phyloP scores from a whole-genome alignment of 306 rosid genomes.

The Cyclanthera cordifolia region DNA sequence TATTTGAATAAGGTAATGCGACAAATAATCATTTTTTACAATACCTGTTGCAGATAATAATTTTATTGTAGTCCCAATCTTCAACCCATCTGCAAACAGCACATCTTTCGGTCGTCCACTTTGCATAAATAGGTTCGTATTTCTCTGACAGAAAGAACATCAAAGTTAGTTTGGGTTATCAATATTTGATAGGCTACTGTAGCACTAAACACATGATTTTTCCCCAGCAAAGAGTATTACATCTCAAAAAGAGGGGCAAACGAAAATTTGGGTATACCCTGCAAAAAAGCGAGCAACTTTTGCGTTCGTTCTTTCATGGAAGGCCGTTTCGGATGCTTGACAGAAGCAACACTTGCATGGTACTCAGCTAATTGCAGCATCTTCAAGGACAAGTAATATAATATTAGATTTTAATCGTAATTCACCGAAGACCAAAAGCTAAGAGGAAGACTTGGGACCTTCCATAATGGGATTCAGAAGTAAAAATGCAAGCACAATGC shows the following conservation, averaged over 20 bases:
- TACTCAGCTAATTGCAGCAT: constrained; percentile 93
- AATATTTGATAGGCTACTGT: constrained; percentile 7
- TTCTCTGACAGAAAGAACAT: constrained; percentile 46
- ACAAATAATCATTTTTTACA: constrained; percentile 3
- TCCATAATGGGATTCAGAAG: background rate
- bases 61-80: constrained; percentile 98
- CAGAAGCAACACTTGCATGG: constrained; percentile 66
- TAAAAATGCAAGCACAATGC: background rate
- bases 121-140: constrained; percentile 83
- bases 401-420: constrained; percentile 12
- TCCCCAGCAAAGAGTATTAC: background rate
- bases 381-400: constrained; percentile 37
- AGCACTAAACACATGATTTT: background rate
- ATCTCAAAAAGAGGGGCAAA: constrained; percentile 11
- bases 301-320: constrained; percentile 80
- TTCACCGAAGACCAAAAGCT: background rate
- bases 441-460: constrained; percentile 6
- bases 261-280: constrained; percentile 35
- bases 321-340: constrained; percentile 64
- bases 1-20: background rate
- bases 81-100: constrained; percentile 99
- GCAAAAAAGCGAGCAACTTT: constrained; percentile 79
- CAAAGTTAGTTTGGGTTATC: constrained; percentile 15
- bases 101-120: constrained; percentile 99
- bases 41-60: constrained; percentile 95